These are phyloP conservation scores for Xylaria multiplex DNA, from an alignment of 2,329 filamentous ascomycete species.

Conservation along the genomic window DNA sequence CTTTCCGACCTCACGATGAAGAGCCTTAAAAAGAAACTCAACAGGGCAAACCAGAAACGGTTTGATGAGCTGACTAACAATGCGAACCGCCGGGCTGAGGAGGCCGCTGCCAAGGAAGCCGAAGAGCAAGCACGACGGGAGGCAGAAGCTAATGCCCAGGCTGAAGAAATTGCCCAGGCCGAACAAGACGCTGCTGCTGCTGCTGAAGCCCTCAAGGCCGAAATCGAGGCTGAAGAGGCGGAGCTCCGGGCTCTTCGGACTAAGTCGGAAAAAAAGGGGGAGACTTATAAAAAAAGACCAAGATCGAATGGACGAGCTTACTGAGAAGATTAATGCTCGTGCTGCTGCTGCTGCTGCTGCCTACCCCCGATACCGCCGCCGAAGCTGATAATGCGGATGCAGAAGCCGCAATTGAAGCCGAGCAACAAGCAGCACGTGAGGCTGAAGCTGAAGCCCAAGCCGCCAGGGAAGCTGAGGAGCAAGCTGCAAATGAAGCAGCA, in stretches of 20 bases:
- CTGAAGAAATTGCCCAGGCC: slow-evolving; percentile 39
- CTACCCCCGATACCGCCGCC: neutral
- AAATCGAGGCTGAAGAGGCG: slow-evolving; percentile 29
- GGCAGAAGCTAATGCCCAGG: slow-evolving; percentile 38
- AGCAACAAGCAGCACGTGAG: slow-evolving; percentile 19
- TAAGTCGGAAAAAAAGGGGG: slow-evolving; percentile 23
- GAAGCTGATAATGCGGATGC: slow-evolving; percentile 25
- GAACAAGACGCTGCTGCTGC: slow-evolving; percentile 34
- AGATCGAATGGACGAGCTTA: slow-evolving; percentile 31
- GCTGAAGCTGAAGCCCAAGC: slow-evolving; percentile 27
- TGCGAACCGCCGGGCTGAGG: slow-evolving; percentile 47
- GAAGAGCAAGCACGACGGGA: slow-evolving; percentile 50
- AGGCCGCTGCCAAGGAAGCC: slow-evolving; percentile 52
- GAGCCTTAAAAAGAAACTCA: slow-evolving; percentile 46
- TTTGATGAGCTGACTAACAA: slow-evolving; percentile 52
- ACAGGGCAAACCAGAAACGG: slow-evolving; percentile 46
- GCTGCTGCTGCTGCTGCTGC: slow-evolving; percentile 17
- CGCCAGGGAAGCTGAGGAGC: slow-evolving; percentile 10
- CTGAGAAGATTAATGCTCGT: slow-evolving; percentile 22
- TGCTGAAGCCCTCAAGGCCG: slow-evolving; percentile 24
- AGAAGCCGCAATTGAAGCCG: slow-evolving; percentile 32
- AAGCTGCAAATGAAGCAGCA: neutral
- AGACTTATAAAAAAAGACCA: slow-evolving; percentile 26
- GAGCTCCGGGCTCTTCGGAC: slow-evolving; percentile 18
- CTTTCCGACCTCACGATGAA: slow-evolving; percentile 47